phyloP scores from a whole-genome alignment of 805 yeast genomes.

The Scheffersomyces lignosus region DNA sequence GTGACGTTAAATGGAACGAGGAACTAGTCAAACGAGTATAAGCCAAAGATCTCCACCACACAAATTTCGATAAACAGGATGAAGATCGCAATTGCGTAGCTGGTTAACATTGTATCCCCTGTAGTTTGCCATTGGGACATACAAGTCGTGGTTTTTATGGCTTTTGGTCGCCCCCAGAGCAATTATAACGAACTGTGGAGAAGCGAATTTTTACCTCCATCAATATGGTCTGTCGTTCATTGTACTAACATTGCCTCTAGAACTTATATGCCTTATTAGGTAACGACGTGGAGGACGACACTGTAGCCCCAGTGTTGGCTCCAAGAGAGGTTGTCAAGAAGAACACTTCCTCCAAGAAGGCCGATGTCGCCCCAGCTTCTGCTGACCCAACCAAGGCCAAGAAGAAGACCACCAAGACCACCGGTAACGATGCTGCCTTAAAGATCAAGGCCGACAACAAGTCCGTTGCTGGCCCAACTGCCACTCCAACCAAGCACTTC shows the following conservation, averaged over 20 bases:
- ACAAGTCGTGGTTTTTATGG: no score
- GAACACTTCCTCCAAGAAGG: conserved; percentile 82
- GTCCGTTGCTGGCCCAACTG: conserved; percentile 56
- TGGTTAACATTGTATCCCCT: no score
- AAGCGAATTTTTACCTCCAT: no score
- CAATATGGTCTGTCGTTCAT: no score
- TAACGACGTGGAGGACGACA: conserved; percentile 85
- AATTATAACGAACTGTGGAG: no score
- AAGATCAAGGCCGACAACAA: conserved; percentile 64
- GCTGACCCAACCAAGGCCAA: conserved; percentile 80
- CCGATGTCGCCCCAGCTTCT: conserved; percentile 77
- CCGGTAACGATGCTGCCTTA: conserved; percentile 90
- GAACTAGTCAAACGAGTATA: no score
- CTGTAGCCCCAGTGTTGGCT: conserved; percentile 46
- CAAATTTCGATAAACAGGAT: no score
- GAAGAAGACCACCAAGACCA: conserved; percentile 64
- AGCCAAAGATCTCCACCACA: no score
- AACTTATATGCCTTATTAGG: conserved; percentile 83
- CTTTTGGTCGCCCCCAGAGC: no score
- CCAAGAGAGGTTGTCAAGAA: conserved; percentile 81
- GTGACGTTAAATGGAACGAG: no score
- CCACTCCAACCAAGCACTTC: conserved; percentile 54
- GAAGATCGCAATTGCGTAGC: no score
- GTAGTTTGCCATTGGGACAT: no score
- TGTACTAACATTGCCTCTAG: conserved; percentile 36